Conservation (phyloP, 2,329 filamentous ascomycete species). For the Purpureocillium lavendulum region DNA sequence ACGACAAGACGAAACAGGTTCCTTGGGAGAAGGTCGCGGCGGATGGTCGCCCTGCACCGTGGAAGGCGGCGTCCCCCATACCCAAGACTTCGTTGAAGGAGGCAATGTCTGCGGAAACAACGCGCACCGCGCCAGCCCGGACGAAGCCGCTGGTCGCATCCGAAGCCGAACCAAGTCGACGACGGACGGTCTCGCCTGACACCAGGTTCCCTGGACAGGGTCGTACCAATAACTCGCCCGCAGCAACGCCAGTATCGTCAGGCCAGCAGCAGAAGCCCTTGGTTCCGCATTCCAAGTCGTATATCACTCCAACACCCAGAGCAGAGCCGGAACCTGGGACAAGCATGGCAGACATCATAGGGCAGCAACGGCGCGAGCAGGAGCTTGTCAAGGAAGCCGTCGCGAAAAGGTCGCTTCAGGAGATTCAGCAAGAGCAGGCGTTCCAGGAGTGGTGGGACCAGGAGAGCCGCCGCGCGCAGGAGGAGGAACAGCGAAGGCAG, state of each 20-base stretch:
- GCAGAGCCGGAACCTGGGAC: constrained; percentile 58
- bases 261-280: constrained; percentile 29
- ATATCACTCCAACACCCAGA: constrained; percentile 47
- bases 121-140: constrained; percentile 18
- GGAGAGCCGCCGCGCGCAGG: constrained; percentile 65
- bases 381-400: constrained; percentile 73
- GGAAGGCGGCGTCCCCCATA: constrained; percentile 50
- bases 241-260: constrained; percentile 15
- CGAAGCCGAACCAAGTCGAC: constrained; percentile 29
- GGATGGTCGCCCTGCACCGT: constrained; percentile 45
- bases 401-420: constrained; percentile 80
- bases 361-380: constrained; percentile 78
- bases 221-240: constrained; percentile 26
- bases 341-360: constrained; percentile 82
- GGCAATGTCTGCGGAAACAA: constrained; percentile 25
- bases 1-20: constrained; percentile 19
- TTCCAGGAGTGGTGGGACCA: constrained; percentile 97
- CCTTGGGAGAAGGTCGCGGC: constrained; percentile 35
- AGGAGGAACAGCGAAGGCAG: constrained; percentile 43
- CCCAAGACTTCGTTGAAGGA: constrained; percentile 44
- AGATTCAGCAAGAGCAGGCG: constrained; percentile 94
- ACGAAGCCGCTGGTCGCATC: constrained; percentile 35
- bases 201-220: constrained; percentile 54
- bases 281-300: constrained; percentile 53
- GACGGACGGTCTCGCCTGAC: constrained; percentile 51